Base-by-base conservation (phyloP, 768 basidiomycete genomes). In the Hygrophoropsis aurantiaca region DNA sequence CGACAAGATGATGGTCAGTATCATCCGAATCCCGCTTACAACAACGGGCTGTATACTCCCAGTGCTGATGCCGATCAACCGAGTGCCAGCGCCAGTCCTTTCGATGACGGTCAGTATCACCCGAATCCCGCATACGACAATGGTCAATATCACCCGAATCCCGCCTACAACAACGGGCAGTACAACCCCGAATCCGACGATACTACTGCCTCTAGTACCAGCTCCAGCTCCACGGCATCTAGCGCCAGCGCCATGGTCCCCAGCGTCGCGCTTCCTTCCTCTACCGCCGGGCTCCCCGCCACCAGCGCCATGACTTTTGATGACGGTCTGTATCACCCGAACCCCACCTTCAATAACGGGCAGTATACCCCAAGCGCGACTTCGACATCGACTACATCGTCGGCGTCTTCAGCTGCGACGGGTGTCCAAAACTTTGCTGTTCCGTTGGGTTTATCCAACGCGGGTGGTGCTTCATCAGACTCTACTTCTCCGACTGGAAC, bases 1-100 rank as follows among this genome's bases (percentile, higher is more conserved):
- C n/a, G n/a, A n/a, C n/a, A n/a, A n/a, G 36, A 49, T 11, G n/a
- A 49, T 13, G 39, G 49, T 25, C 55, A 47, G 51, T 15, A 47
- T 11, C 43, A 36, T 46, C 35, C 35, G 6, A 35, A 38, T 13
- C 9, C 46, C 27, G n/a, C 15, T 13, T 30, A 6, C 42, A 27
- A 30, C 26, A 4, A 43, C 19, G 27, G 20, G 20, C 33, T 13
- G 36, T 38, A 38, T 16, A 6, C 6, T 16, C 36, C 36, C 36
- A 7, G 7, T 7, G 7, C 36, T 38, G 27, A 30, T 13, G 13
- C n/a, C n/a, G n/a, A n/a, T n/a, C n/a, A n/a, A n/a, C n/a, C n/a
- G n/a, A n/a, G n/a, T n/a, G n/a, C n/a, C n/a, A n/a, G n/a, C n/a
- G n/a, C 27, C 6, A 30, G 13, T 6, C 13, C 27, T 7, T 30